Evolutionary conservation across 768 basidiomycete genomes (phyloP).

Genomic region (Mrakia frigida): DNA sequence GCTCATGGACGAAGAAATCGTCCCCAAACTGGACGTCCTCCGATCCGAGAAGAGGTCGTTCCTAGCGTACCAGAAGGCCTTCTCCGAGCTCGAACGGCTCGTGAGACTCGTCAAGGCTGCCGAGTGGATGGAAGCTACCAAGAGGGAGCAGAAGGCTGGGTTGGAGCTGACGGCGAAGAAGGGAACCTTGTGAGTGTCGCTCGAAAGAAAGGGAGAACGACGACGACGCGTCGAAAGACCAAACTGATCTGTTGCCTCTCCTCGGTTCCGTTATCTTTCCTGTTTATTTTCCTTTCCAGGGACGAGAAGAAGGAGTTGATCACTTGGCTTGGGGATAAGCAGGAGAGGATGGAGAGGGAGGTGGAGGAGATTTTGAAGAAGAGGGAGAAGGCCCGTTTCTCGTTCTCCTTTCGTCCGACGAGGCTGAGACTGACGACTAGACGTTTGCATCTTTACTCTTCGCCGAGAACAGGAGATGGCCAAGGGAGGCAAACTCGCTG

Average conservation of each 20-base stretch:
- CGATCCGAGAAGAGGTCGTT: constrained; percentile 82
- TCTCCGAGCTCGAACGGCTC: constrained; percentile 78
- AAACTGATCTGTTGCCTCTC: background rate
- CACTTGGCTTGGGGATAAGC: constrained; percentile 23
- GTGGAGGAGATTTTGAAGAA: constrained; percentile 60
- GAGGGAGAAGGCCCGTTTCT: constrained; percentile 54
- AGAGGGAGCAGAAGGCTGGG: constrained; percentile 42
- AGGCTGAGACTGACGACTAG: no score
- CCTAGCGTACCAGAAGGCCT: constrained; percentile 83
- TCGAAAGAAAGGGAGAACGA: background rate
- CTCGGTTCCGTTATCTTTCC: background rate
- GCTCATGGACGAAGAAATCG: constrained; percentile 81
- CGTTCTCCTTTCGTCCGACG: no score
- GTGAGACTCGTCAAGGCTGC: constrained; percentile 75
- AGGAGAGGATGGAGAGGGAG: constrained; percentile 34
- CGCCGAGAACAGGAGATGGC: constrained; percentile 60
- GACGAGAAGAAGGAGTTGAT: constrained; percentile 23
- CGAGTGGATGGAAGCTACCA: constrained; percentile 62
- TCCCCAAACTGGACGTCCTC: constrained; percentile 85
- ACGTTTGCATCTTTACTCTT: background rate
- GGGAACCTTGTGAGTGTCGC: background rate
- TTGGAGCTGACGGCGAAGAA: constrained; percentile 36
- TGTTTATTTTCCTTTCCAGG: background rate
- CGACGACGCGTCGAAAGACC: background rate
- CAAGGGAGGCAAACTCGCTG: constrained; percentile 88